Evolutionary conservation across 2,329 filamentous ascomycete species (phyloP).

Genomic region (Xylaria sp.): DNA sequence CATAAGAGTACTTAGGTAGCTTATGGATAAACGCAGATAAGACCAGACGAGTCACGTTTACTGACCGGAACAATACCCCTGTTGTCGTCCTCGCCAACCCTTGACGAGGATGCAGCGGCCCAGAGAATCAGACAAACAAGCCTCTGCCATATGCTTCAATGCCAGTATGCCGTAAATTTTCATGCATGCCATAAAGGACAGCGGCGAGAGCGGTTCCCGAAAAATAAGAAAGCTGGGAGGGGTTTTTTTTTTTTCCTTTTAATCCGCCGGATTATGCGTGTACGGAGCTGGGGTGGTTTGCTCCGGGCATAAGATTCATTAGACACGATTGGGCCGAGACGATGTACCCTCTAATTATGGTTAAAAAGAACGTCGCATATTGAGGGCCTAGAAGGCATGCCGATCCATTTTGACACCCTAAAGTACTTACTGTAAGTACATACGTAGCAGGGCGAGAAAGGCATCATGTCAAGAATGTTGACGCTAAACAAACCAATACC

Average conservation of each 20-base stretch:
- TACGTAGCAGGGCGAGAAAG: not conserved
- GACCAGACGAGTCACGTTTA: not conserved
- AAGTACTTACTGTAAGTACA: not conserved
- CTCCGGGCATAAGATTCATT: not conserved
- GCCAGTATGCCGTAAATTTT: not conserved
- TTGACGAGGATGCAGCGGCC: not conserved
- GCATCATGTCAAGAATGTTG: not conserved
- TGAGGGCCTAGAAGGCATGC: no score
- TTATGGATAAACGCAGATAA: not conserved
- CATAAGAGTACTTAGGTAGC: no score
- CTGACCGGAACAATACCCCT: constrained; percentile 3
- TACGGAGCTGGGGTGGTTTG: not conserved
- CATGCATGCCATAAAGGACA: not conserved
- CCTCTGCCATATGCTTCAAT: not conserved
- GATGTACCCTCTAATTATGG: not conserved
- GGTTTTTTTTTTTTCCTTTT: not conserved
- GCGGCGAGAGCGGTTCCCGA: not conserved
- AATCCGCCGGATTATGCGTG: not conserved
- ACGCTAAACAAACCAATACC: not conserved
- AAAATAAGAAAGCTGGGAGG: not conserved
- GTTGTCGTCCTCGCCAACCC: not conserved
- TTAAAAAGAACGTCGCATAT: not conserved
- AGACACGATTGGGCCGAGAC: not conserved
- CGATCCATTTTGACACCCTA: not conserved
- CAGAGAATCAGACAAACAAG: not conserved